phyloP scores from a whole-genome alignment of 2,329 filamentous ascomycete genomes.

The Fusarium cicatricum region DNA sequence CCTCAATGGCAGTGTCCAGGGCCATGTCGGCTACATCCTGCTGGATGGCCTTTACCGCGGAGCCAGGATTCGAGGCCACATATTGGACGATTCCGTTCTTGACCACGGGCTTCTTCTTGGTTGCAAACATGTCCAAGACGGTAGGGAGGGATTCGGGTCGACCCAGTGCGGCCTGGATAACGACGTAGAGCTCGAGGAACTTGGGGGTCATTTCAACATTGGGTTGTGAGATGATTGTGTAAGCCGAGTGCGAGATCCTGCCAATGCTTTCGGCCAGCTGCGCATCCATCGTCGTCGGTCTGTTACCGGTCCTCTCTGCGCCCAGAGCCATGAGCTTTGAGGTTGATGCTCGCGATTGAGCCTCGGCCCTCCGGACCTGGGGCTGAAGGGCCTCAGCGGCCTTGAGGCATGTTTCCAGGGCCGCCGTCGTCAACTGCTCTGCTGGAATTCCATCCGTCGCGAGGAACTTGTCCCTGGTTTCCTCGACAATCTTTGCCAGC shows the following conservation, averaged over 20 bases:
- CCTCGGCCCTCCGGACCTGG: slow-evolving; percentile 50
- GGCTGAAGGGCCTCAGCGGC: slow-evolving; percentile 56
- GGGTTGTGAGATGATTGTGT: slow-evolving; percentile 74
- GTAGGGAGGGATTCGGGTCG: slow-evolving; percentile 80
- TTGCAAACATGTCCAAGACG: slow-evolving; percentile 82
- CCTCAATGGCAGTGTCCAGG: slow-evolving; percentile 79
- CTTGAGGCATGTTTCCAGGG: slow-evolving; percentile 55
- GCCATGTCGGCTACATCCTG: slow-evolving; percentile 75
- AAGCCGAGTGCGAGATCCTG: slow-evolving; percentile 67
- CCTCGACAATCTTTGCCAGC: slow-evolving; percentile 53
- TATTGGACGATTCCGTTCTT: slow-evolving; percentile 67
- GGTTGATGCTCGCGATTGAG: slow-evolving; percentile 55
- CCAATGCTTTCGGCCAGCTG: slow-evolving; percentile 56
- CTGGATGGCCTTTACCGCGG: slow-evolving; percentile 76
- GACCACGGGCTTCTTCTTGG: slow-evolving; percentile 76
- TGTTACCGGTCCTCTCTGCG: slow-evolving; percentile 45
- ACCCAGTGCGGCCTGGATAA: slow-evolving; percentile 76
- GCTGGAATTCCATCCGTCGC: slow-evolving; percentile 55
- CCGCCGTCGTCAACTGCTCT: slow-evolving; percentile 52
- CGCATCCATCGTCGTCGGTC: slow-evolving; percentile 42
- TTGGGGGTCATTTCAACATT: slow-evolving; percentile 81
- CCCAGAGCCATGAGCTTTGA: slow-evolving; percentile 62
- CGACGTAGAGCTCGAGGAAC: slow-evolving; percentile 77
- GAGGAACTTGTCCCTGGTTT: slow-evolving; percentile 54
- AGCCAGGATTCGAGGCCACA: slow-evolving; percentile 70